Evolutionary conservation across 2,329 filamentous ascomycete genomes (phyloP), one percentile per base, ranked within the genome.

Genomic region (Drechslerella stenobrocha): DNA sequence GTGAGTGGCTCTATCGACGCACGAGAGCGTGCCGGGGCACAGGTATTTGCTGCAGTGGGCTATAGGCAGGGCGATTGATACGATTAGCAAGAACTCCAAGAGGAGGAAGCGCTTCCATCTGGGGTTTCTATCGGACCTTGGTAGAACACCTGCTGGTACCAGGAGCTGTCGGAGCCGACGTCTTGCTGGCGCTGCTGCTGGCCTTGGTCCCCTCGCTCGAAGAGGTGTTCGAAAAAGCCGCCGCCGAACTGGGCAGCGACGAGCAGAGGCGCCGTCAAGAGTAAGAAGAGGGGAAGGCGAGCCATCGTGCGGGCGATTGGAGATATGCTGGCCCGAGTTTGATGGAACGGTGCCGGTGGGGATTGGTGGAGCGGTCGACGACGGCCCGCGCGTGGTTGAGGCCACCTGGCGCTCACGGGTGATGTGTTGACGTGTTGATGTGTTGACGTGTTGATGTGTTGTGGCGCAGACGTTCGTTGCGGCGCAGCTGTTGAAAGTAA

Each of bases 181-280:
- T 96, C 93, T 74, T 89, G 87, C 23, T 84, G 83, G 72, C 86
- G 81, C 58, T 84, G 82, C 45, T 81, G 80, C 47, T 82, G 77
- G 71, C 84, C 73, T n/a, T n/a, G n/a, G 47, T 73, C 71, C 1
- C 63, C 61, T 71, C 83, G 83, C 73, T 84, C 82, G 76, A 98
- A 97, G 89, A 97, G 96, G 74, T 97, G 90, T 76, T 96, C 91
- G 78, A 97, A 98, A 83, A 98, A 96, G 75, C 69, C 59, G 8
- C 89, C 87, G 23, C 52, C 52, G 77, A 97, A 97, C 78, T 97
- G 92, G 8, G 89, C 84, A 13, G 79, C 73, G 28, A 83, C 77
- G 69, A 83, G 78, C 64, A 89, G 75, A 24, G 90, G 76, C 50
- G 88, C 78, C 13, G 90, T 75, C 18, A 84, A 71, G 44, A 81